Conservation (phyloP, 108 stramenopile species). For the Skeletonema tropicum region DNA sequence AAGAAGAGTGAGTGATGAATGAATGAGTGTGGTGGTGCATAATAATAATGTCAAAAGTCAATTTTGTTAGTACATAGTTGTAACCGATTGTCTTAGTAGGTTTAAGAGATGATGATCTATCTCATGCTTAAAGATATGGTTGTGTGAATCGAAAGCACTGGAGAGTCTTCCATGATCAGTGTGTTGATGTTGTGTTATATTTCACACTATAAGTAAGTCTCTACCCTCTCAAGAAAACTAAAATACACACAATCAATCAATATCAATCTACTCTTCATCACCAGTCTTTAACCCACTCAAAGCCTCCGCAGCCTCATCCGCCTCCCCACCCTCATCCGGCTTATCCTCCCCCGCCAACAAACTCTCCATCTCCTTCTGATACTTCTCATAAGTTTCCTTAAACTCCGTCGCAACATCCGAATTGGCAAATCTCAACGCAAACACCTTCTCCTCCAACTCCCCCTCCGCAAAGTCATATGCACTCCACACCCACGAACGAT, state of each 20-base stretch:
- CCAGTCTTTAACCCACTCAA: conserved; percentile 74
- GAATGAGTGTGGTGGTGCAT: too few species aligned
- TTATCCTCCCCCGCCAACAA: conserved; percentile 88
- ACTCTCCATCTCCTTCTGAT: conserved; percentile 87
- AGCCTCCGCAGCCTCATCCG: conserved; percentile 88
- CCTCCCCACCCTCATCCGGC: conserved; percentile 73
- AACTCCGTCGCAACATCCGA: conserved; percentile 92
- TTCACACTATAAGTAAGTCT: too few species aligned
- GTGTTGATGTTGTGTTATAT: too few species aligned
- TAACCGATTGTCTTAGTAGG: too few species aligned
- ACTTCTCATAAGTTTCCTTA: conserved; percentile 88
- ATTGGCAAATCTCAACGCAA: conserved; percentile 95
- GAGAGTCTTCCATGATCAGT: too few species aligned
- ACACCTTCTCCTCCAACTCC: conserved; percentile 91
- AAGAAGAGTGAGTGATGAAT: background rate
- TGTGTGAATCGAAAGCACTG: too few species aligned
- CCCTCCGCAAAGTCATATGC: conserved; percentile 98
- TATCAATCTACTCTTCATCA: conserved; percentile 48
- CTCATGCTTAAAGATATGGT: too few species aligned
- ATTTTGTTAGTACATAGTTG: too few species aligned
- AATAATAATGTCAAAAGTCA: too few species aligned
- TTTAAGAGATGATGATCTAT: too few species aligned
- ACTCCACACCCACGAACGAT: conserved; percentile 98
- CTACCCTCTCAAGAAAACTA: too few species aligned
- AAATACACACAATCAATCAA: background rate